Base-by-base conservation (phyloP, 2,329 filamentous ascomycete genomes). In the Xylariaceae sp. region DNA sequence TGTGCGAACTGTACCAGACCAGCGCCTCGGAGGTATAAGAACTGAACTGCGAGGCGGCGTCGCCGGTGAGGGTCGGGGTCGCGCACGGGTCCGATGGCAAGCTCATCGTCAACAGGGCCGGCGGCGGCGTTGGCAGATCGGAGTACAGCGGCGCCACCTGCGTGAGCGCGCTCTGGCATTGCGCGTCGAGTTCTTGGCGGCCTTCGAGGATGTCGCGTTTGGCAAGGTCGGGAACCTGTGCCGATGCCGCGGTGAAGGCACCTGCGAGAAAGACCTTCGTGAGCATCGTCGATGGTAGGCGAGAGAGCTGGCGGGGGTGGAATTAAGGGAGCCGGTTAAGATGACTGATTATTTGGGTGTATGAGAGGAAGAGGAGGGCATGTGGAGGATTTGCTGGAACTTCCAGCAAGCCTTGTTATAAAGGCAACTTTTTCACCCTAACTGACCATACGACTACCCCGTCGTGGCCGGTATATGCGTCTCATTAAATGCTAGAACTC, bases 1-100 rank as follows among this genome's bases (percentile, higher is more conserved):
- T 62, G 62, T 69, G 50, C 4, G 58, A 59, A 2, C 40, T 45
- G 58, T 61, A 67, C 64, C 64, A 69, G 19, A n/a, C 47, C 12
- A 59, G 9, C 10, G 60, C 60, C 32, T 51, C 54, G 16, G 58
- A 56, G 1, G 60, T 63, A 56, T 67, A 70, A 9, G 63, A 60
- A 12, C 9, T 26, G 46, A 56, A 69, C 20, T 67, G 57, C 7
- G 61, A 50, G 18, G 52, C 29, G 2, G 58, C 56, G 40, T 53
- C 46, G 54, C 66, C 66, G 23, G 62, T 65, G 51, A 68, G 57
- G 3, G 46, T 43, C 1, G 64, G 63, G 0, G 48, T 55, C 26
- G 46, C 60, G 54, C 67, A 70, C 14, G 67, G 64, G 52, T 68
- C 60, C 14, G 54, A 23, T 9, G 55, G 48, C 45, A 53, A 6